Conservation (phyloP, 2,329 filamentous ascomycete genomes). For the Fusarium agapanthi region DNA sequence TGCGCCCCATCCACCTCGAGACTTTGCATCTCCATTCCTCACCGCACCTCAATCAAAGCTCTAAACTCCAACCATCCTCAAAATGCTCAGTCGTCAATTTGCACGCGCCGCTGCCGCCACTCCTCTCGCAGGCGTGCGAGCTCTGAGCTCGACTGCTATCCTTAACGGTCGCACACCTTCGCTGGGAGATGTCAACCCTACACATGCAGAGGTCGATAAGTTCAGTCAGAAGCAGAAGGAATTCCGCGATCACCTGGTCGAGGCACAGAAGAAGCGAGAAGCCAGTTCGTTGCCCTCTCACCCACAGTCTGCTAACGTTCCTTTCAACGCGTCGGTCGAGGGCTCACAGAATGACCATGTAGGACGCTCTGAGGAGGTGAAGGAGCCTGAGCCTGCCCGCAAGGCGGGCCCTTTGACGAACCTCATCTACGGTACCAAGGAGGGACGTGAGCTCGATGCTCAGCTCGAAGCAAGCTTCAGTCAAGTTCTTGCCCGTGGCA, state of each 20-base stretch:
- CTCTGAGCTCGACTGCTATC: conserved; percentile 65
- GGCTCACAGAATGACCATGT: conserved; percentile 48
- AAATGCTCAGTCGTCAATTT: conserved; percentile 62
- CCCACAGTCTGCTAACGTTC: conserved; percentile 53
- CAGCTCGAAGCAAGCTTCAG: conserved; percentile 97
- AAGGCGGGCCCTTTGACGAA: conserved; percentile 80
- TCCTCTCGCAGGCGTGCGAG: conserved; percentile 60
- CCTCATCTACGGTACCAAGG: conserved; percentile 96
- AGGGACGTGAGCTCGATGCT: conserved; percentile 91
- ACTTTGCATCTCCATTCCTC: conserved; percentile 23
- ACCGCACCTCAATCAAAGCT: conserved; percentile 1
- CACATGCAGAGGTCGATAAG: conserved; percentile 70
- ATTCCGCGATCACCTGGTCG: conserved; percentile 83
- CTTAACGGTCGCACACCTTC: conserved; percentile 68
- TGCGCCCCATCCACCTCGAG: conserved; percentile 11
- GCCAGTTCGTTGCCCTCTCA: conserved; percentile 73
- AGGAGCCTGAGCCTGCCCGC: conserved; percentile 66
- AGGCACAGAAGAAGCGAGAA: conserved; percentile 82
- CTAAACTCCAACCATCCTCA: conserved; percentile 35
- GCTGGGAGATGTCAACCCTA: conserved; percentile 80
- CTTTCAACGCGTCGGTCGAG: conserved; percentile 53
- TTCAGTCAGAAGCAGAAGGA: conserved; percentile 87
- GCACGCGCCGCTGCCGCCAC: conserved; percentile 54
- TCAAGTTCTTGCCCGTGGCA: conserved; percentile 91
- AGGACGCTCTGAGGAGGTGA: conserved; percentile 62